Percentiles rank a stretch among this genome's conserved stretches.
These are phyloP conservation scores for Podospora appendiculata DNA, from an alignment of 495 filamentous ascomycete species.

Conservation along the genomic window DNA sequence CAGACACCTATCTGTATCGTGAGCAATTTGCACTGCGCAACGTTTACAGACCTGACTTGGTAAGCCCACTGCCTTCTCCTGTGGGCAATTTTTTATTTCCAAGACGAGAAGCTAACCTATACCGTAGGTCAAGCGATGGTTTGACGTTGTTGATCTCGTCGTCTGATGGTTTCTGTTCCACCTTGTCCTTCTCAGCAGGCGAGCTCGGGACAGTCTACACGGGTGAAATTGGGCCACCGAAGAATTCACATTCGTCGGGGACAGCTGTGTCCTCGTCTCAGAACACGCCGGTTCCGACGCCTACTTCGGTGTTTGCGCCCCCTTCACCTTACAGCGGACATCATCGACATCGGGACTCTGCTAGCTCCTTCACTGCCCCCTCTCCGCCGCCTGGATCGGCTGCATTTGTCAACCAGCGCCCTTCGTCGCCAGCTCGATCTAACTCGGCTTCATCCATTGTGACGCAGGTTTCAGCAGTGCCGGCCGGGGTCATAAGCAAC, in stretches of 20 bases:
- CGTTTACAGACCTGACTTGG: conserved; percentile 96
- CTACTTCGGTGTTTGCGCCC: conserved; percentile 49
- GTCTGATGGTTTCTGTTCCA: conserved; percentile 95
- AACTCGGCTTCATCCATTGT: conserved; percentile 81
- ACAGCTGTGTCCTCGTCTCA: conserved; percentile 45
- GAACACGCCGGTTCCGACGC: conserved; percentile 58
- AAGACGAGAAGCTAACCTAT: conserved; percentile 18
- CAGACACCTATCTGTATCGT: conserved; percentile 85
- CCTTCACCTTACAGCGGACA: conserved; percentile 46
- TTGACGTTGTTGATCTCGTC: conserved; percentile 90
- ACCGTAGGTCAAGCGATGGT: conserved; percentile 85
- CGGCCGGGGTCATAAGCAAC: conserved; percentile 51
- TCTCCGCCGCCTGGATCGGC: conserved; percentile 43
- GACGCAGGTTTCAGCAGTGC: conserved; percentile 41
- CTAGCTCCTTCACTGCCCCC: conserved; percentile 45
- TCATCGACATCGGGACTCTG: conserved; percentile 43
- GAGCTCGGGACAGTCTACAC: conserved; percentile 86
- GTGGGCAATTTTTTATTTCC: neutral
- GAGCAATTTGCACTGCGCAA: conserved; percentile 94
- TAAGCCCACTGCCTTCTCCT: conserved; percentile 33
- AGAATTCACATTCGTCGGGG: conserved; percentile 31
- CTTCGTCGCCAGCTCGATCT: conserved; percentile 70
- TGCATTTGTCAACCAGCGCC: conserved; percentile 45
- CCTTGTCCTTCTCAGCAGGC: conserved; percentile 71
- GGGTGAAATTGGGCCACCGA: conserved; percentile 49